Base-by-base conservation (phyloP, 2,329 filamentous ascomycete genomes). In the Didymella arachidicola region DNA sequence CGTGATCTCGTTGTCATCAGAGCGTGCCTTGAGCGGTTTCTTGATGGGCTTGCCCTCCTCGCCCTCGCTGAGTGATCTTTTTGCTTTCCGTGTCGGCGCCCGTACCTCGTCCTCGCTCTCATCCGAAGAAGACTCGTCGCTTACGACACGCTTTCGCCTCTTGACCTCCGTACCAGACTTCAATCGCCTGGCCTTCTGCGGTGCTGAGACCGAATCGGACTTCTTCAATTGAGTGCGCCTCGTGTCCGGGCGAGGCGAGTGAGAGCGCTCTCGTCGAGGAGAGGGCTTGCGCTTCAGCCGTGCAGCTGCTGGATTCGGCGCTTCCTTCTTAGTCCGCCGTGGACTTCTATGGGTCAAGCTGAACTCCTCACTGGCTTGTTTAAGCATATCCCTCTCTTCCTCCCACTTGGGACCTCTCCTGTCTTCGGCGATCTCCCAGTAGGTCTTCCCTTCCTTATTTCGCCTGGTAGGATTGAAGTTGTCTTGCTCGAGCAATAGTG, bases 361-460 rank as follows among this genome's bases (percentile, higher is more conserved):
- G 45, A 69, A 86, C 29, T 85, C 84, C 57, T 93, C 89, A 64
- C 88, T 93, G 3, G 90, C 86, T 38, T 88, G 84, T 74, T 93
- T 93, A 47, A 99, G 78, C 54, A 96, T 81, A 42, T 92, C 86
- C 63, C 90, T 88, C 75, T 99, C 95, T 61, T 94, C 88, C 73
- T 94, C 89, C 92, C 93, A 97, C 60, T 92, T 90, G 7, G 93
- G 91, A 0, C 95, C 94, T 65, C 88, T 88, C 39, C 92, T 87
- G 46, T 92, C 88, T 67, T 89, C 86, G 2, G 95, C 92, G 61
- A 98, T 88, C 64, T 99, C 93, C 69, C 87, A 90, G 75, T 98
- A 99, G 0, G 91, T 89, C 68, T 91, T 87, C 22, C 91, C 91
- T 66, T 88, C 88, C 66, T 88, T 89, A 26, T 88, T 84, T 29